Evolutionary conservation across 2,329 filamentous ascomycete genomes (phyloP), one percentile per base, ranked within the genome.

Genomic region (Trichoderma guizhouense): DNA sequence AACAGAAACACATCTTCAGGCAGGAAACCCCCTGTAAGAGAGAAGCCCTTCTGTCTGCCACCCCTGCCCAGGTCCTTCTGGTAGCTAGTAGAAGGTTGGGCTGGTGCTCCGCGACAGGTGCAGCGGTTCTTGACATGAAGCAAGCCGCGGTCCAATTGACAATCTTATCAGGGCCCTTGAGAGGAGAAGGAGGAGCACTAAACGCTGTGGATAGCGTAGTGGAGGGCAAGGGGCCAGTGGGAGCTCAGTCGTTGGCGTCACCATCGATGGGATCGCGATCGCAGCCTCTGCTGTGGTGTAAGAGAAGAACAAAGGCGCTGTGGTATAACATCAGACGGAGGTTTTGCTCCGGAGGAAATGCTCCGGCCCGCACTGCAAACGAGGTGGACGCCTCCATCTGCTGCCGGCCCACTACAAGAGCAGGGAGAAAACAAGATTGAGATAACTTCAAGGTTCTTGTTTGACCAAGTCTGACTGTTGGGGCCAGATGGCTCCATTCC

Each of bases 401-500:
- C 55, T 3, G 6, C 30, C 28, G 39, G 36, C 66, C 66, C 66
- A 69, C 66, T 4, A 3, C 21, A 24, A 12, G 21, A 47, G 24
- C 39, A 69, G 57, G 28, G 66, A 62, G 34, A 15, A 39, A 62
- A 28, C 57, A 62, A 62, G 57, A 58, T 62, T 43, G 28, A 21
- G 30, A 69, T 69, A 69, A 57, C 66, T 30, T 36, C 34, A 36
- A 36, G 34, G 14, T 36, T 69, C 39, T 36, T 28, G 39, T 15
- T 69, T 36, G 34, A 53, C 39, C 39, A 51, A 15, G 15, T 21
- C 14, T 30, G 36, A 36, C 32, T 26, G 66, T 24, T 57, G 66
- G 66, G 32, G 12, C 55, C 53, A 21, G 36, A 69, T 69, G 66
- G 36, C 66, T 61, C 66, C 66, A 69, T 61, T 69, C 36, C 5